Evolutionary conservation across 108 stramenopile genomes (phyloP).

Genomic region (Pseudonitzschia pungens): DNA sequence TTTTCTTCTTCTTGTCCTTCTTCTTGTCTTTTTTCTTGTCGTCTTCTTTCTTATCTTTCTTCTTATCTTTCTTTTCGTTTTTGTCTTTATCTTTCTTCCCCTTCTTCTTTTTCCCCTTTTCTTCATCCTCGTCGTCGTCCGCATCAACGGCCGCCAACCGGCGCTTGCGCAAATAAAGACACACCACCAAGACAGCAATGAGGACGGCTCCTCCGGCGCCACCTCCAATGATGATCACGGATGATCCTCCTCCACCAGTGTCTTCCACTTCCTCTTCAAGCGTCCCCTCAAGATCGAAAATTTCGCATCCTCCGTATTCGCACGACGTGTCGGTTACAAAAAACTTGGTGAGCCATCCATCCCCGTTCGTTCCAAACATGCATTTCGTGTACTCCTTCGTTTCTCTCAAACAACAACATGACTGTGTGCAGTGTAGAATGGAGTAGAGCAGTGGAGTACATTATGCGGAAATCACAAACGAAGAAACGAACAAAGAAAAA

Average conservation of each 20-base stretch:
- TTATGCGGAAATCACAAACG: not conserved
- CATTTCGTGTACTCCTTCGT: not conserved
- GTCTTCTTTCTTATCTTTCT: not conserved
- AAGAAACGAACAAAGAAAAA: not conserved
- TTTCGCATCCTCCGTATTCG: conserved; percentile 2
- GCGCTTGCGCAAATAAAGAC: not conserved
- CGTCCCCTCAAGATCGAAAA: not conserved
- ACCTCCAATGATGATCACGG: conserved; percentile 6
- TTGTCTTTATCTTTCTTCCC: not conserved
- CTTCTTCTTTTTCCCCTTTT: conserved; percentile 1
- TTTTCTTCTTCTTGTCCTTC: not conserved
- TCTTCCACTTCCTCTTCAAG: not conserved
- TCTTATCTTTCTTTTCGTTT: not conserved
- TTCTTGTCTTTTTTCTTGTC: not conserved
- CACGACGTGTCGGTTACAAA: not conserved
- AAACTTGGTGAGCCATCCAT: not conserved
- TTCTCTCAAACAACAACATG: conserved; percentile 5
- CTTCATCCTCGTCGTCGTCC: conserved; percentile 2
- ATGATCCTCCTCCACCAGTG: not conserved
- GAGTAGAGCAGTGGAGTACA: too few species aligned
- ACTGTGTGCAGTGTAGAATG: not conserved
- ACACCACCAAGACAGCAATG: not conserved
- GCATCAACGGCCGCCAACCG: not conserved
- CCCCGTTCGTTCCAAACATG: not conserved
- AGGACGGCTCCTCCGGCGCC: not conserved